Percentiles rank a stretch among this genome's conserved stretches.
phyloP scores from a whole-genome alignment of 345 rosid species.

The Gossypium turneri region DNA sequence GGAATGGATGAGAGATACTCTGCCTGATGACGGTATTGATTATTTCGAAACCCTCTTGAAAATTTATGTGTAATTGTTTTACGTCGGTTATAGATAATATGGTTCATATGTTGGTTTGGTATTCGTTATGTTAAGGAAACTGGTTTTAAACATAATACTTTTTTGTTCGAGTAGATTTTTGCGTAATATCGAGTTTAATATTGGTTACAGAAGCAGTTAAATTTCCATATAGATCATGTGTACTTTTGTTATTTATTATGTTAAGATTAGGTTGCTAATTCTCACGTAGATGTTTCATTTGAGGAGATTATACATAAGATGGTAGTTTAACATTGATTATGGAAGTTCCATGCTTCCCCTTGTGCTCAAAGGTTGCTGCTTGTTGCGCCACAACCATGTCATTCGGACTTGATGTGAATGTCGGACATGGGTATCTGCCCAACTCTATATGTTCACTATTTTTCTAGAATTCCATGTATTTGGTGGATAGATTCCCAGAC shows the following conservation, averaged over 20 bases:
- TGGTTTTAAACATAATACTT: neutral
- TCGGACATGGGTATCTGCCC: neutral
- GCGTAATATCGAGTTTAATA: neutral
- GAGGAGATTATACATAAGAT: neutral
- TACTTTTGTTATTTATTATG: constrained; percentile 3
- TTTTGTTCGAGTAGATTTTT: neutral
- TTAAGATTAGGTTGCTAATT: neutral
- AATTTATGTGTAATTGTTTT: neutral
- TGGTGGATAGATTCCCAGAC: neutral
- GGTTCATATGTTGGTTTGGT: neutral
- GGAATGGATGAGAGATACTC: constrained; percentile 95
- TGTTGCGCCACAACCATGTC: neutral
- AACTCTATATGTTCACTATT: neutral
- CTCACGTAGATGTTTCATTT: neutral
- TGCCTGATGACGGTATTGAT: constrained; percentile 76
- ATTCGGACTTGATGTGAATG: neutral
- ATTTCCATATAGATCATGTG: neutral
- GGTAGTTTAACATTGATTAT: neutral
- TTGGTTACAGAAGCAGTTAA: neutral
- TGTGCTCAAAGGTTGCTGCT: neutral
- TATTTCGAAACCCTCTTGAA: neutral
- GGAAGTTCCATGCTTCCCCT: neutral
- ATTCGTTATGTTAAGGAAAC: neutral
- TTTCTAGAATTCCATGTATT: neutral
- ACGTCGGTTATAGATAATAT: neutral